phyloP scores from a whole-genome alignment of 352 stramenopile species.

The Phytophthora quininea region DNA sequence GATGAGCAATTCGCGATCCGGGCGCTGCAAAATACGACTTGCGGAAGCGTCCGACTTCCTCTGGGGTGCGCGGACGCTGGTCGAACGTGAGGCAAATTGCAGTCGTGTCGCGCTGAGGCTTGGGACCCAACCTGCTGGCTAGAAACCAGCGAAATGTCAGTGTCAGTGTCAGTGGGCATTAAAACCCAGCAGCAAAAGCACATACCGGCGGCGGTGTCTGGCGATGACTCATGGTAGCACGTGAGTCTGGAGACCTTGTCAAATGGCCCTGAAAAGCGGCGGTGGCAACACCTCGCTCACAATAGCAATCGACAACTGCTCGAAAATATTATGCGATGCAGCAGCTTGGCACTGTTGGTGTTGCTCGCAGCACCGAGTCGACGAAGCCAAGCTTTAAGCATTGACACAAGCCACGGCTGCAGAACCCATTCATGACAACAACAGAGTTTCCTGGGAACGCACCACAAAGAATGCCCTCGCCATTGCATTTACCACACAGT shows the following conservation, averaged over 20 bases:
- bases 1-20: slow-evolving; percentile 73
- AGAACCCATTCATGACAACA: too few relatives aligned
- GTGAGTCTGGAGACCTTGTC: neutral
- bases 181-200: neutral
- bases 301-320: slow-evolving; percentile 4
- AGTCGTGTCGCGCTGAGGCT: slow-evolving; percentile 49
- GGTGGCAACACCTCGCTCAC: slow-evolving; percentile 2
- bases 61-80: slow-evolving; percentile 64
- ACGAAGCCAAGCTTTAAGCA: neutral
- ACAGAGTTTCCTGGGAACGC: too few relatives aligned
- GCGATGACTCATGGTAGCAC: slow-evolving; percentile 25
- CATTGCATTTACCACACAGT: too few relatives aligned
- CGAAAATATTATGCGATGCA: too few relatives aligned
- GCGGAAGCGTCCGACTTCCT: slow-evolving; percentile 75
- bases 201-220: slow-evolving; percentile 38
- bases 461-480: too few relatives aligned
- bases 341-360: too few relatives aligned
- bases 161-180: neutral
- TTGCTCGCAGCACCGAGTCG: too few relatives aligned
- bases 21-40: slow-evolving; percentile 88
- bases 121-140: slow-evolving; percentile 56
- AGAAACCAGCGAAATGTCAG: neutral
- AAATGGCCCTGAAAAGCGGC: neutral
- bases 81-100: slow-evolving; percentile 64
- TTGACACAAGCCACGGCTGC: neutral